Conservation (phyloP, 1,284 basidiomycete genomes). For the Boletus mariae region DNA sequence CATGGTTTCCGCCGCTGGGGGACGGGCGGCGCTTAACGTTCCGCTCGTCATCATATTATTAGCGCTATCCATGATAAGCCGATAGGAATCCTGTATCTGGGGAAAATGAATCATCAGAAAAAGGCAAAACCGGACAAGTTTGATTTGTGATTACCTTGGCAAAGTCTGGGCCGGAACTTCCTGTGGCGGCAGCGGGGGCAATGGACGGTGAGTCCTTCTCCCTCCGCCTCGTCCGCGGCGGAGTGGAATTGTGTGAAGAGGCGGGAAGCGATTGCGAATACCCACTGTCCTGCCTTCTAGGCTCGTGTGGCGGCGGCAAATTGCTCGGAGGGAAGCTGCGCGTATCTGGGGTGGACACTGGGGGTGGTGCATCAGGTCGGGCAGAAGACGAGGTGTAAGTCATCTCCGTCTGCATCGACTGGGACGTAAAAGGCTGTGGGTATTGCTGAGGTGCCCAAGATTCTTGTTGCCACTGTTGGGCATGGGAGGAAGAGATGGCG, state of each 20-base stretch:
- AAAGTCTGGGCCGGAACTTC: conserved; percentile 43
- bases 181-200: conserved; percentile 19
- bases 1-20: conserved; percentile 36
- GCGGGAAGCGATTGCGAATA: conserved; percentile 28
- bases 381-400: conserved; percentile 34
- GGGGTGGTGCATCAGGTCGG: conserved; percentile 28
- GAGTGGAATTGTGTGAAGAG: conserved; percentile 27
- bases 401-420: conserved; percentile 29
- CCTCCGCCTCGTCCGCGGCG: conserved; percentile 32
- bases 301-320: conserved; percentile 25
- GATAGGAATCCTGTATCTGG: conserved; percentile 47
- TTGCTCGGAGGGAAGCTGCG: conserved; percentile 26
- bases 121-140: conserved; percentile 6
- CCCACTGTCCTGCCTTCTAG: conserved; percentile 34
- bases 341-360: conserved; percentile 26
- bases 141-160: conserved; percentile 40
- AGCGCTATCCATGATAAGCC: conserved; percentile 41
- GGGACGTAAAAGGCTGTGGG: conserved; percentile 31
- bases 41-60: conserved; percentile 31
- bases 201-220: conserved; percentile 36
- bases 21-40: conserved; percentile 24
- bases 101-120: conserved; percentile 13
- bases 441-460: conserved; percentile 36
- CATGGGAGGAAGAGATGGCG: conserved; percentile 29
- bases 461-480: conserved; percentile 35